Percentiles rank a stretch among this genome's conserved stretches.
phyloP scores from a whole-genome alignment of 1,139 yeast genomes.

The Yamadazyma siamensis region DNA sequence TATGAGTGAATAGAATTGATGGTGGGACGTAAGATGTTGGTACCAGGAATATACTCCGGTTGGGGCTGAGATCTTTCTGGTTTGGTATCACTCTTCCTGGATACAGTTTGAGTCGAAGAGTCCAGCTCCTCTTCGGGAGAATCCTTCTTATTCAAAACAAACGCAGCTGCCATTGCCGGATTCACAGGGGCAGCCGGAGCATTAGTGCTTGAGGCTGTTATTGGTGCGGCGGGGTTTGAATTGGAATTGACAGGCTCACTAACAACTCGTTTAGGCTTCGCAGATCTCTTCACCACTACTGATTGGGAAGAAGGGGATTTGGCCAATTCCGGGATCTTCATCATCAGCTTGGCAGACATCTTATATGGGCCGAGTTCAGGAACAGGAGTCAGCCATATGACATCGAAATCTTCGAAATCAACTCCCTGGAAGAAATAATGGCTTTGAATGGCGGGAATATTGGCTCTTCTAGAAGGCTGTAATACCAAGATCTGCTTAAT shows the following conservation, averaged over 20 bases:
- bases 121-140: constrained; percentile 14
- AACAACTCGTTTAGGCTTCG: constrained; percentile 12
- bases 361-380: constrained; percentile 74
- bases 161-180: constrained; percentile 47
- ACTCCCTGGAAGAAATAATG: constrained; percentile 72
- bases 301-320: constrained; percentile 21
- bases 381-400: constrained; percentile 67
- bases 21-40: constrained; percentile 54
- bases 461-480: constrained; percentile 42
- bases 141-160: constrained; percentile 33
- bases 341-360: constrained; percentile 56
- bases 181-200: constrained; percentile 17
- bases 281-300: constrained; percentile 6
- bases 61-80: constrained; percentile 6
- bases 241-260: constrained; percentile 14
- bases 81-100: constrained; percentile 5
- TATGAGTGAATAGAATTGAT: constrained; percentile 39
- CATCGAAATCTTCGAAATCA: constrained; percentile 60
- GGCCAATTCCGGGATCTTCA: constrained; percentile 46
- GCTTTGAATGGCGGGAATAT: constrained; percentile 33
- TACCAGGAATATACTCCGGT: constrained; percentile 52
- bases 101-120: constrained; percentile 12
- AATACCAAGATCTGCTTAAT: constrained; percentile 43
- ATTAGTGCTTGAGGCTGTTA: neutral
- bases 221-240: neutral